A percentile compares a stretch with the other conserved stretches of the same genome.
Evolutionary conservation across 768 basidiomycete genomes (phyloP).

Genomic region (Guyanaporus albipodus): DNA sequence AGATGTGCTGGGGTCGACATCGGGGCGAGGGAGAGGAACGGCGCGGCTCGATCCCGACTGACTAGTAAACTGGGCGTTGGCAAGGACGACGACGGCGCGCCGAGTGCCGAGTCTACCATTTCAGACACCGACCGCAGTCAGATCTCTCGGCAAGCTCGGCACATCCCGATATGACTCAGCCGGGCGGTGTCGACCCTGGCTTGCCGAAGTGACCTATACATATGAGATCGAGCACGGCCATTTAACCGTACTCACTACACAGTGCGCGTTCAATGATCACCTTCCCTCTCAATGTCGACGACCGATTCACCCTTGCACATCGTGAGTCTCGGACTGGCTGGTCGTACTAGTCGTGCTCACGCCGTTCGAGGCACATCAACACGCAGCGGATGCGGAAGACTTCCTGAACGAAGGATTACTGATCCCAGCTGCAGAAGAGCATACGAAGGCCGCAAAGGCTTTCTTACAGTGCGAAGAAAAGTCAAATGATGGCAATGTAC

Average conservation of each 20-base stretch:
- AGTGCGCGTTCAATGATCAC: background rate
- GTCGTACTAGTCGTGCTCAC: background rate
- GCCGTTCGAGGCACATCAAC: slow-evolving; percentile 65
- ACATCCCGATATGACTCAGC: background rate
- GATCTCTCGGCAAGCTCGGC: slow-evolving; percentile 19
- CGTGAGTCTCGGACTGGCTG: slow-evolving; percentile 29
- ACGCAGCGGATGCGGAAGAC: slow-evolving; percentile 79
- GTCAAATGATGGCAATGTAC: slow-evolving; percentile 69
- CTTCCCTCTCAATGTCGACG: slow-evolving; percentile 24
- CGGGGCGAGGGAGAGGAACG: background rate
- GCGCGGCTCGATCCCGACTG: slow-evolving; percentile 1
- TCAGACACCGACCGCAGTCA: slow-evolving; percentile 28
- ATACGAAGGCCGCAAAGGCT: slow-evolving; percentile 70
- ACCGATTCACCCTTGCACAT: slow-evolving; percentile 50
- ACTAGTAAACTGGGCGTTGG: slow-evolving; percentile 9
- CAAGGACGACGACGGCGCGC: slow-evolving; percentile 13
- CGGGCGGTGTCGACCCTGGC: too few species aligned
- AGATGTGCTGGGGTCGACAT: slow-evolving; percentile 30
- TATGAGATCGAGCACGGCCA: too few species aligned
- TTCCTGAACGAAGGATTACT: slow-evolving; percentile 61
- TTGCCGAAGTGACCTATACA: too few species aligned
- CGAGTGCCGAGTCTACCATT: too few species aligned
- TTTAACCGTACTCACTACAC: background rate
- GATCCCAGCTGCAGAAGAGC: slow-evolving; percentile 69
- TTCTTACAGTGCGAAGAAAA: slow-evolving; percentile 71